Evolutionary conservation across 257 asterid genomes (phyloP).

Genomic region (Phtheirospermum japonicum): DNA sequence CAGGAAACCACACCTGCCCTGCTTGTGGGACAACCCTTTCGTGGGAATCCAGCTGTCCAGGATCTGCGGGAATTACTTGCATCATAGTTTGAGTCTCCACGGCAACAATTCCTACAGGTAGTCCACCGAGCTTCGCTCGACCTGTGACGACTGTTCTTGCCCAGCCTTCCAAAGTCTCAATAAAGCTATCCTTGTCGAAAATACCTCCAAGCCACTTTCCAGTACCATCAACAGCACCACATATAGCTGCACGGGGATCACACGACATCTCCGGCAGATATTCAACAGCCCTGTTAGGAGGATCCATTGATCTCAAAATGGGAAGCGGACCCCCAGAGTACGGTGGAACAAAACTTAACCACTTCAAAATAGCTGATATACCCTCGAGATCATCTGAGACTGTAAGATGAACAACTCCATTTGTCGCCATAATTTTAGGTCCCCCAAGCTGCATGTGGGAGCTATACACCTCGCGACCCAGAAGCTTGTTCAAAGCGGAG

Average conservation of each 20-base stretch:
- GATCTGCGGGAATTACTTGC: conserved; percentile 98
- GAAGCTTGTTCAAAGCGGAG: conserved; percentile 92
- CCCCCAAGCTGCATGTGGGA: conserved; percentile 99
- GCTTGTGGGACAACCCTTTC: conserved; percentile 97
- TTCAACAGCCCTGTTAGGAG: conserved; percentile 68
- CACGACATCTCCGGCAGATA: conserved; percentile 85
- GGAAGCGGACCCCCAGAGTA: conserved; percentile 93
- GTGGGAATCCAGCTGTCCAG: conserved; percentile 94
- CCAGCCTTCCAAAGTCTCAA: conserved; percentile 95
- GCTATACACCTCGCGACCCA: conserved; percentile 95
- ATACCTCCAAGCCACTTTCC: conserved; percentile 95
- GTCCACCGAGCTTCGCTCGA: conserved; percentile 91
- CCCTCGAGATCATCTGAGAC: conserved; percentile 99
- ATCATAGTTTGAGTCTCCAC: conserved; percentile 97
- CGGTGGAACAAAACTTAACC: conserved; percentile 93
- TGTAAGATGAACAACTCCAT: conserved; percentile 94
- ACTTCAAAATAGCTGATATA: conserved; percentile 71
- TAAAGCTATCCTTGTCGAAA: conserved; percentile 80
- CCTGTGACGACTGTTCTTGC: conserved; percentile 98
- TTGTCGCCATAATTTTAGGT: conserved; percentile 97
- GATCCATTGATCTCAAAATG: conserved; percentile 56
- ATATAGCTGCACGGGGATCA: conserved; percentile 96
- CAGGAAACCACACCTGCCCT: conserved; percentile 99
- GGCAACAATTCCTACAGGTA: conserved; percentile 92
- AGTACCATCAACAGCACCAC: conserved; percentile 55